A percentile compares a stretch with the other conserved stretches of the same genome.
These are phyloP conservation scores for Candida sanyaensis DNA, from an alignment of 1,139 yeast genomes.

Conservation along the genomic window DNA sequence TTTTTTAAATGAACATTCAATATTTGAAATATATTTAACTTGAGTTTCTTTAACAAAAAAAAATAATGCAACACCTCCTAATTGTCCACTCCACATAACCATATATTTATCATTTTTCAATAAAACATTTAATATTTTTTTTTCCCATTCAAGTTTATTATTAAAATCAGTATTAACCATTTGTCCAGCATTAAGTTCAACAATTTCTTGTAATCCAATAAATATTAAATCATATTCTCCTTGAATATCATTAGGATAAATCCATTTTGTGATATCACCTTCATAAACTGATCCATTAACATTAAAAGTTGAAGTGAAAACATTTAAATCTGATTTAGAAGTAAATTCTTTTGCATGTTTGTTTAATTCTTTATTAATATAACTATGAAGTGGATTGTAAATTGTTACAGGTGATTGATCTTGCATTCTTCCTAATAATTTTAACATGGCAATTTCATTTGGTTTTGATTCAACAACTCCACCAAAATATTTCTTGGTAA, in stretches of 20 bases:
- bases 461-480: constrained; percentile 44
- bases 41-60: constrained; percentile 61
- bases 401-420: constrained; percentile 50
- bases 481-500: constrained; percentile 48
- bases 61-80: constrained; percentile 88
- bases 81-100: constrained; percentile 80
- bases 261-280: constrained; percentile 57
- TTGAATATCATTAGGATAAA: constrained; percentile 43
- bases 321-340: constrained; percentile 49
- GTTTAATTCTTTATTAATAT: constrained; percentile 56
- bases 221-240: constrained; percentile 64
- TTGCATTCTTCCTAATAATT: constrained; percentile 49
- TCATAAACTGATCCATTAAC: constrained; percentile 61
- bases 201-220: constrained; percentile 89
- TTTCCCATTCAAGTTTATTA: constrained; percentile 79
- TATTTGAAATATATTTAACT: constrained; percentile 55
- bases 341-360: constrained; percentile 51
- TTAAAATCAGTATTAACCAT: constrained; percentile 80
- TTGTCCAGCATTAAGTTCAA: constrained; percentile 87
- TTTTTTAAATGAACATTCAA: constrained; percentile 79
- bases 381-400: constrained; percentile 73
- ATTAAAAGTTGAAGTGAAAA: constrained; percentile 71
- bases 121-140: constrained; percentile 57
- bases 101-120: constrained; percentile 56
- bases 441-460: constrained; percentile 48